These are phyloP conservation scores for Falciphora oryzae DNA, from an alignment of 2,329 filamentous ascomycete genomes.

Conservation along the genomic window DNA sequence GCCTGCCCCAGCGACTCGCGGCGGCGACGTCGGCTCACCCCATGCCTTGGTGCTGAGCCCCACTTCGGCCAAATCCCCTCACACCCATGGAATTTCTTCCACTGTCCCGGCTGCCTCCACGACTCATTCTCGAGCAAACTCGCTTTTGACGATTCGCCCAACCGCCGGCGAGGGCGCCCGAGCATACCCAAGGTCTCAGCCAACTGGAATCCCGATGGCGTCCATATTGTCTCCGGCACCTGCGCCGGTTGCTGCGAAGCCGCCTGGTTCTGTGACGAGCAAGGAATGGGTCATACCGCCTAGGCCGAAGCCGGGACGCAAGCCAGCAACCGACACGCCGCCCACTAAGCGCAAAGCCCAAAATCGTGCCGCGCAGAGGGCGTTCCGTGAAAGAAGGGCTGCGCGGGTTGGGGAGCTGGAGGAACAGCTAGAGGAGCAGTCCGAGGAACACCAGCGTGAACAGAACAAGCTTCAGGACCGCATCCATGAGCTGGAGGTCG, in stretches of 20 bases:
- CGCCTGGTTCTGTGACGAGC: constrained; percentile 58
- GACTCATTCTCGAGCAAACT: background rate
- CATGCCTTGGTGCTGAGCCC: constrained; percentile 8
- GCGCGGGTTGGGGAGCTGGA: constrained; percentile 75
- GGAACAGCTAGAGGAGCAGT: constrained; percentile 58
- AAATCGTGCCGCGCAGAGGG: constrained; percentile 85
- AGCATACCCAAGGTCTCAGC: background rate
- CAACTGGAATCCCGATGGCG: constrained; percentile 41
- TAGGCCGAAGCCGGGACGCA: constrained; percentile 82
- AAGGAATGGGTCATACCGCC: constrained; percentile 85
- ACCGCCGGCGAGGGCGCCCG: background rate
- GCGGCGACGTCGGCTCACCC: constrained; percentile 6
- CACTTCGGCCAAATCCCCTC: constrained; percentile 10
- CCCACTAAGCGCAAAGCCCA: constrained; percentile 92
- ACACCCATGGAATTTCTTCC: constrained; percentile 5
- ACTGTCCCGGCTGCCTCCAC: background rate
- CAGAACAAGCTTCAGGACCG: constrained; percentile 54
- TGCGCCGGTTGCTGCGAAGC: constrained; percentile 28
- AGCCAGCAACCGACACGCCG: constrained; percentile 88
- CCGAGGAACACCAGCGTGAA: constrained; percentile 49
- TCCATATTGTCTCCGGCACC: constrained; percentile 39
- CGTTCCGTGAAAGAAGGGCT: constrained; percentile 81
- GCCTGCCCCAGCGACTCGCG: background rate
- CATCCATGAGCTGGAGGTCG: constrained; percentile 53
- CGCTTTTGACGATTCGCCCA: background rate